These are phyloP conservation scores for Cutaneotrichosporon curvatum DNA, from an alignment of 1,284 basidiomycete genomes.

Conservation along the genomic window DNA sequence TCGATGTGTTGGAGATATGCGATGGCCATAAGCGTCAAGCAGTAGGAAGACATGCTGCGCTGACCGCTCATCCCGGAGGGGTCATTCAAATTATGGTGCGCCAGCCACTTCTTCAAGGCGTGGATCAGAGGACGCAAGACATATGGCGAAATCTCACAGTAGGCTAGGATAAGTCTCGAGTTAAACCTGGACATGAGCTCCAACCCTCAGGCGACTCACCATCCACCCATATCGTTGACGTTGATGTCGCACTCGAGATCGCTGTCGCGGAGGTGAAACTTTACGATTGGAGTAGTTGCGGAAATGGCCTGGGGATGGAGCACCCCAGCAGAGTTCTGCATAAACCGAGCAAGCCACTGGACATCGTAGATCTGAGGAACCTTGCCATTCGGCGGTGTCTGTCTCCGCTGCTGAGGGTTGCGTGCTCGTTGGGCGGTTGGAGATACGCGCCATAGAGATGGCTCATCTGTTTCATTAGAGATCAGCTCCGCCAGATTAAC, in stretches of 20 bases:
- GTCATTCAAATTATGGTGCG: conserved; percentile 39
- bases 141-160: conserved; percentile 40
- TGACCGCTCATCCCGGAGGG: conserved; percentile 29
- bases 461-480: conserved; percentile 5
- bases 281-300: conserved; percentile 44
- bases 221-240: conserved; percentile 44
- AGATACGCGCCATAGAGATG: conserved; percentile 2
- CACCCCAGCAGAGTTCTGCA: conserved; percentile 18
- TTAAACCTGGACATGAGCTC: conserved; percentile 35
- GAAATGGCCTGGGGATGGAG: conserved; percentile 20
- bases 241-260: conserved; percentile 39
- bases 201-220: conserved; percentile 20
- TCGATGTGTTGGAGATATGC: conserved; percentile 40
- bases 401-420: too few species aligned
- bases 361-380: conserved; percentile 36
- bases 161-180: conserved; percentile 42
- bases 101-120: conserved; percentile 42
- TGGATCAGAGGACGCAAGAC: conserved; percentile 44
- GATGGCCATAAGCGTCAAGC: conserved; percentile 44
- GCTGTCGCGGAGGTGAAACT: conserved; percentile 29
- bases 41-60: conserved; percentile 44
- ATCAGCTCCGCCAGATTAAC: conserved; percentile 5
- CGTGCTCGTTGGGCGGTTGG: not conserved
- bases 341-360: conserved; percentile 17
- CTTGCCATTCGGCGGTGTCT: not conserved